These are phyloP conservation scores for Lactarius deliciosus DNA, from an alignment of 768 basidiomycete species.

Conservation along the genomic window DNA sequence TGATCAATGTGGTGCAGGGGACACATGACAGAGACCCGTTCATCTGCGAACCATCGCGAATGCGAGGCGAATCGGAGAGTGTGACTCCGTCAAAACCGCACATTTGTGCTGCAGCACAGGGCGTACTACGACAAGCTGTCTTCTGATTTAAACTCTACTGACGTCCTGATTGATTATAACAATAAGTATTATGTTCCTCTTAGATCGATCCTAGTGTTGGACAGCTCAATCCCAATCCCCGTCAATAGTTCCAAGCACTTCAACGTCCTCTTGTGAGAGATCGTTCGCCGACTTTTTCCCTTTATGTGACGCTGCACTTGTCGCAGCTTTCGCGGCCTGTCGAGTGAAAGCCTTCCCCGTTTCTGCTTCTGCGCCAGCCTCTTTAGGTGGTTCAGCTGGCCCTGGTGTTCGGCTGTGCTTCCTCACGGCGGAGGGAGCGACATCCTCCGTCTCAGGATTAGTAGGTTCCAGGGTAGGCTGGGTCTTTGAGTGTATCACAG, in stretches of 20 bases:
- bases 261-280: conserved; percentile 32
- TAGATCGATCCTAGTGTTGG: not conserved
- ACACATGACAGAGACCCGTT: not conserved
- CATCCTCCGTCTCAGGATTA: conserved; percentile 8
- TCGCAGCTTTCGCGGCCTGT: conserved; percentile 13
- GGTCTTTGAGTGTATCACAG: conserved; percentile 55
- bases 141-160: not conserved
- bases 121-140: not conserved
- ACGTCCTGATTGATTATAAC: conserved; percentile 2
- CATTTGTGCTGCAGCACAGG: not conserved
- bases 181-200: not conserved
- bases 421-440: not conserved
- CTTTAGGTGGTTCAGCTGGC: conserved; percentile 14
- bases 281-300: conserved; percentile 21
- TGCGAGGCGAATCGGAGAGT: not conserved
- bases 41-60: not conserved
- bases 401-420: conserved; percentile 27
- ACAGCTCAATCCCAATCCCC: conserved; percentile 29
- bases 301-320: conserved; percentile 12
- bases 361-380: conserved; percentile 5
- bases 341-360: conserved; percentile 13
- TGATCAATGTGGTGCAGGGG: not conserved
- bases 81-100: not conserved
- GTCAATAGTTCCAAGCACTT: conserved; percentile 36
- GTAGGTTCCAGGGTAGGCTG: conserved; percentile 38